Conservation (phyloP, 345 rosid genomes). For the Gossypium australe region DNA sequence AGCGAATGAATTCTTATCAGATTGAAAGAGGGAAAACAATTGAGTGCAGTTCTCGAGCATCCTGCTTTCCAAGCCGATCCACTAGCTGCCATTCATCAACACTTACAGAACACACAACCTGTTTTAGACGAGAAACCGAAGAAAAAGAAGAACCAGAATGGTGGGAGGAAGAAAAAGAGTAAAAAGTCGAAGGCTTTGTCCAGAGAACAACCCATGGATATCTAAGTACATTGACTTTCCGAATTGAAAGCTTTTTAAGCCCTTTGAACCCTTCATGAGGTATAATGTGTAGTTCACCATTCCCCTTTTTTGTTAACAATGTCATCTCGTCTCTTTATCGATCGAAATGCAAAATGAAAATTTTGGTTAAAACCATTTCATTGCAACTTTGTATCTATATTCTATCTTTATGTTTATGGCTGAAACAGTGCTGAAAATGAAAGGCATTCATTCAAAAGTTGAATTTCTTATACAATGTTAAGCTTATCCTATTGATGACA, state of each 20-base stretch:
- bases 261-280: neutral
- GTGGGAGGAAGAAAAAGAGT: conserved; percentile 46
- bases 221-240: neutral
- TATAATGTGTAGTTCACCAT: neutral
- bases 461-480: neutral
- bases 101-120: conserved; percentile 50
- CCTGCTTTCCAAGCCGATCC: conserved; percentile 74
- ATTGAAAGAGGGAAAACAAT: conserved; percentile 57
- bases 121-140: conserved; percentile 50
- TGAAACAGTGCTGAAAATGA: too few relatives aligned
- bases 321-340: neutral
- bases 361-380: neutral
- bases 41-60: conserved; percentile 59
- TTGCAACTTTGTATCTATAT: neutral
- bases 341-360: neutral
- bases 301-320: neutral
- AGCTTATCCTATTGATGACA: neutral
- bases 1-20: conserved; percentile 26
- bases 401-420: neutral
- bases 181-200: conserved; percentile 31
- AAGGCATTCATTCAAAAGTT: conserved; percentile 2
- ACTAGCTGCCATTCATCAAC: conserved; percentile 52
- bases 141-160: conserved; percentile 41
- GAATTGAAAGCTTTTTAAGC: neutral
- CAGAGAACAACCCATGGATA: conserved; percentile 37